Conservation (phyloP, 2,329 filamentous ascomycete genomes). For the Trichoderma citrinoviride region DNA sequence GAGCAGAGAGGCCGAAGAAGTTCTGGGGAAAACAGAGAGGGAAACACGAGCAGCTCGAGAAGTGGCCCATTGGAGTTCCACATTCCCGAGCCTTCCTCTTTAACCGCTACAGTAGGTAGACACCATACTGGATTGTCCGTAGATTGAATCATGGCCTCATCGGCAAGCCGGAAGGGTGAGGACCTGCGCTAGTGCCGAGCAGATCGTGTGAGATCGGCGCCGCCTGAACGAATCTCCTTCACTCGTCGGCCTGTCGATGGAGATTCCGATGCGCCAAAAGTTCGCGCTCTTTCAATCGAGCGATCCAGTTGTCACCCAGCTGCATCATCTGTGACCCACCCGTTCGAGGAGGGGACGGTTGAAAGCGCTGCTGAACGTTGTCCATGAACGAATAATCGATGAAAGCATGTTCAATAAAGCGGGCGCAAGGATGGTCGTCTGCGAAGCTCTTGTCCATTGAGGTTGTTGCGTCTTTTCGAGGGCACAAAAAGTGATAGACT, state of each 20-base stretch:
- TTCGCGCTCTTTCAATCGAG: neutral
- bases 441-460: neutral
- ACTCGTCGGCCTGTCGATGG: neutral
- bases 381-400: neutral
- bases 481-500: neutral
- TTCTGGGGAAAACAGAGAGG: no score
- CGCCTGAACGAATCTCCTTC: no score
- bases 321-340: neutral
- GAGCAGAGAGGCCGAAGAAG: no score
- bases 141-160: neutral
- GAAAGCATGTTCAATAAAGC: neutral
- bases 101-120: neutral
- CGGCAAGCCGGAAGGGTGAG: neutral
- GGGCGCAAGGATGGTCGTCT: neutral
- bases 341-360: neutral
- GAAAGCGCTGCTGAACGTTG: no score
- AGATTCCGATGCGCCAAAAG: neutral
- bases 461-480: neutral
- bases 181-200: slow-evolving; percentile 3
- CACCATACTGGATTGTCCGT: neutral
- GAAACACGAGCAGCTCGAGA: neutral
- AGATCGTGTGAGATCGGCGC: neutral
- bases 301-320: neutral
- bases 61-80: neutral
- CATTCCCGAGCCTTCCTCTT: neutral